These are phyloP conservation scores for Naganishia vaughanmartiniae DNA, from an alignment of 768 basidiomycete species.

Conservation along the genomic window DNA sequence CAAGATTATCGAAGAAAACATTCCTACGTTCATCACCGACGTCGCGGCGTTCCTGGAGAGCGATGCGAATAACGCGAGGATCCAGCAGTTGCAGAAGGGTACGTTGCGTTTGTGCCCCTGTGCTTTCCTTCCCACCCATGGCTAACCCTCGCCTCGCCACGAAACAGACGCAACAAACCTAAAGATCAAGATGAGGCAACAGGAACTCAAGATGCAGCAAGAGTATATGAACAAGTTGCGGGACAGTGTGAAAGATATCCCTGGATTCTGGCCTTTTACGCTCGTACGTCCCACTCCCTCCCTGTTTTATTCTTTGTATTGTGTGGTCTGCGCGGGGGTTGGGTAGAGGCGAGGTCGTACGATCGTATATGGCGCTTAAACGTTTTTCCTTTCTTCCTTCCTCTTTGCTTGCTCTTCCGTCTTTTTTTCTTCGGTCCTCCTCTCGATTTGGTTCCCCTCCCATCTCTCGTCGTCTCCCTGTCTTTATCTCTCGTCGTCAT, in stretches of 20 bases:
- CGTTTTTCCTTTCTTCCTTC: too few species aligned
- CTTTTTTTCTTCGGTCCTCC: background rate
- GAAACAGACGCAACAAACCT: conserved; percentile 1
- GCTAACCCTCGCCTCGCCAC: too few species aligned
- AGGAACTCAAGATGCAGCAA: conserved; percentile 31
- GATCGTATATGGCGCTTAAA: too few species aligned
- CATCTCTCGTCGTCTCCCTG: too few species aligned
- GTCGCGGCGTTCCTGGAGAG: conserved; percentile 23
- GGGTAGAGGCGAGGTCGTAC: too few species aligned
- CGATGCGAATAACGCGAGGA: conserved; percentile 28
- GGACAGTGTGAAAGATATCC: conserved; percentile 34
- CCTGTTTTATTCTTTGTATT: background rate
- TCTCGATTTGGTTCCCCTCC: conserved; percentile 2
- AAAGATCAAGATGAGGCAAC: conserved; percentile 31
- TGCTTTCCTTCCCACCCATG: background rate
- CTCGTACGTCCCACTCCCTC: conserved; percentile 17
- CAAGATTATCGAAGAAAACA: conserved; percentile 5
- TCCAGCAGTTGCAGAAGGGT: conserved; percentile 34
- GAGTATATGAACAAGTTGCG: conserved; percentile 13
- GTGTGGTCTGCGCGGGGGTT: background rate
- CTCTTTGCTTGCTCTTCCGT: background rate
- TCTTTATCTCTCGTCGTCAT: too few species aligned
- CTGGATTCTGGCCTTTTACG: conserved; percentile 46
- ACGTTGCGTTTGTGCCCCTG: background rate
- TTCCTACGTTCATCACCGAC: conserved; percentile 19